Conservation (phyloP, 2,329 filamentous ascomycete species). For the Pseudogymnoascus sp. region DNA sequence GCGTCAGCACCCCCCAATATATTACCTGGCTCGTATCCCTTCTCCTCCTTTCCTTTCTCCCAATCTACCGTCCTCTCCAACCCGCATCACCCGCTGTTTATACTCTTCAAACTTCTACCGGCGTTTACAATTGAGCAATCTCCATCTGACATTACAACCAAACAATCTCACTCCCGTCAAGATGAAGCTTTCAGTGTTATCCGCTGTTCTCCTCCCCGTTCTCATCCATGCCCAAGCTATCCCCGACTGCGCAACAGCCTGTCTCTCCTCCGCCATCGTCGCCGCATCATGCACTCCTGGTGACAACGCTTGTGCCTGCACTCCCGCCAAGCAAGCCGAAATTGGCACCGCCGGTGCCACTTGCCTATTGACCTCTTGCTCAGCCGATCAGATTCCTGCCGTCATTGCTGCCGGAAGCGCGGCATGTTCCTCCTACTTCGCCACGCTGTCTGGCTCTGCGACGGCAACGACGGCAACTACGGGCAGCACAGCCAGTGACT, state of each 20-base stretch:
- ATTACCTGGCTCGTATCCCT: background rate
- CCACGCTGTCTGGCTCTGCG: background rate
- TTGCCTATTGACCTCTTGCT: background rate
- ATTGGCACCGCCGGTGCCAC: background rate
- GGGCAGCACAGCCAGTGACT: background rate
- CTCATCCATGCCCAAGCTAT: background rate
- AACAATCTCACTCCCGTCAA: background rate
- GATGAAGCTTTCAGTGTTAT: constrained; percentile 7
- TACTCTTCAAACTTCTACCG: background rate
- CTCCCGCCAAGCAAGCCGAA: background rate
- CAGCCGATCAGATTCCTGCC: background rate
- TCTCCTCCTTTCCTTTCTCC: background rate
- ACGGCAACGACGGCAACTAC: background rate
- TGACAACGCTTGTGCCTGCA: background rate
- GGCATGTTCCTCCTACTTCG: background rate
- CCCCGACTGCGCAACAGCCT: background rate
- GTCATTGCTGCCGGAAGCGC: background rate
- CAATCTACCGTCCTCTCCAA: background rate
- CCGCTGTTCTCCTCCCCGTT: background rate
- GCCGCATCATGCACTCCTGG: background rate
- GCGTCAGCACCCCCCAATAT: background rate
- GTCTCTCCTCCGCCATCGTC: background rate
- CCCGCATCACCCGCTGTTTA: background rate
- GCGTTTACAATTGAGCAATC: background rate
- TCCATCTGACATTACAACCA: background rate